Base-by-base conservation (phyloP, 257 asterid species). In the Oldenlandia corymbosa region DNA sequence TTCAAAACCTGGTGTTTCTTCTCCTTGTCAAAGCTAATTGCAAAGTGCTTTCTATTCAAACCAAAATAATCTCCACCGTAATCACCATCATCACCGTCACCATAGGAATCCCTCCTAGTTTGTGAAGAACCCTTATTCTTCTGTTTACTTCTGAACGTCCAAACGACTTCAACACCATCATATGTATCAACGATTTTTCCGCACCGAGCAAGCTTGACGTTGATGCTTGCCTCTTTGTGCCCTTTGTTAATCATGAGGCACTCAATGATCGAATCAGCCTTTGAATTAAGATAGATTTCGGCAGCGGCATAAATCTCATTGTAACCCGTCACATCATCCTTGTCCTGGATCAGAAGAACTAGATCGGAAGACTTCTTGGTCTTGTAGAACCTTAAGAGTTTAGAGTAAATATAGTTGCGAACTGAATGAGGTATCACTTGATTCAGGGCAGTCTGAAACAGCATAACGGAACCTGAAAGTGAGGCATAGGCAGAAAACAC, bases 301-400 rank as follows among this genome's bases (percentile, higher is more conserved):
- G 86, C 88, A 36, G 85, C 87, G 54, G 28, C 26, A 63, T 72
- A 88, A 7, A 84, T 53, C 43, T 85, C 88, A 50, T 88, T 88
- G 69, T n/a, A n/a, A n/a, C 10, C 58, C 0, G 86, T 67, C 54
- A 88, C 70, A 20, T 88, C 90, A 60, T 86, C 95, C n/a, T 76
- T 63, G 61, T 85, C 90, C 31, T 84, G 92, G 61, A 86, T 78
- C 0, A 83, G 60, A 0, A 86, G 64, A 10, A 81, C 62, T 46
- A 85, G 66, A 0, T 23, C 30, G 32, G 71, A 20, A 2, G 75
- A 37, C 17, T 52, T 37, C n/a, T n/a, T n/a, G n/a, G n/a, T n/a
- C n/a, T n/a, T n/a, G n/a, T n/a, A n/a, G n/a, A n/a, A n/a, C n/a
- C n/a, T n/a, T n/a, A n/a, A n/a, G n/a, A n/a, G n/a, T n/a, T n/a